phyloP scores from a whole-genome alignment of 352 stramenopile genomes.

The Phytophthora citrophthora region DNA sequence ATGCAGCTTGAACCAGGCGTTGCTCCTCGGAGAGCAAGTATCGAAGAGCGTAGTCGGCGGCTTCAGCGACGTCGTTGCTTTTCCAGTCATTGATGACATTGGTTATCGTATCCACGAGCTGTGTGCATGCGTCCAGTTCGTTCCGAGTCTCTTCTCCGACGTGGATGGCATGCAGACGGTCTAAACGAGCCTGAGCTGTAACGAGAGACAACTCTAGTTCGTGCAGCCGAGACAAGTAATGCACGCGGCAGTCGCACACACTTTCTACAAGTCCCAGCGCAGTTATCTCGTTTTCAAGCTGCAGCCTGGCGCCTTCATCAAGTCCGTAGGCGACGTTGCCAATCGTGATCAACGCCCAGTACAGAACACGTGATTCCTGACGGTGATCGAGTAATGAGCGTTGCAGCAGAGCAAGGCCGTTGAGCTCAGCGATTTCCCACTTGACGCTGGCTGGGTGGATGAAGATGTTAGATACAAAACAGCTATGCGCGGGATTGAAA shows the following conservation, averaged over 20 bases:
- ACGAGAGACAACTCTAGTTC: conserved; percentile 54
- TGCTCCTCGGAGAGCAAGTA: conserved; percentile 66
- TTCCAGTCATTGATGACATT: conserved; percentile 43
- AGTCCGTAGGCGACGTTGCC: conserved; percentile 62
- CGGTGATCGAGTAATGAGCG: conserved; percentile 43
- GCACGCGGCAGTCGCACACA: conserved; percentile 46
- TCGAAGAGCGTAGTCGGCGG: conserved; percentile 67
- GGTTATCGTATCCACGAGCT: conserved; percentile 50
- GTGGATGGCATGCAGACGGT: conserved; percentile 48
- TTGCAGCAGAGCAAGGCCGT: conserved; percentile 49
- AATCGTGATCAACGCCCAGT: conserved; percentile 61
- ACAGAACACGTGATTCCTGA: conserved; percentile 49
- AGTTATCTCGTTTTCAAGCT: conserved; percentile 36
- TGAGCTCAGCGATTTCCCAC: conserved; percentile 45
- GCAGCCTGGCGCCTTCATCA: conserved; percentile 14
- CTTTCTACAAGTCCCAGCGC: conserved; percentile 43
- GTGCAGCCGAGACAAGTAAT: conserved; percentile 55
- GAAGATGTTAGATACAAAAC: background rate
- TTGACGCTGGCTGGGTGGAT: conserved; percentile 28
- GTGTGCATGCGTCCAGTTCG: conserved; percentile 58
- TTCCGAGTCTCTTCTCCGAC: conserved; percentile 78
- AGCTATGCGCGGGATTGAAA: background rate
- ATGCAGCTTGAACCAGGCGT: conserved; percentile 51
- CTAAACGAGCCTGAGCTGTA: conserved; percentile 35
- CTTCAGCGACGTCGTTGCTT: conserved; percentile 54